Evolutionary conservation across 495 filamentous ascomycete species (phyloP).

Genomic region (Aspergillus kassunensis): DNA sequence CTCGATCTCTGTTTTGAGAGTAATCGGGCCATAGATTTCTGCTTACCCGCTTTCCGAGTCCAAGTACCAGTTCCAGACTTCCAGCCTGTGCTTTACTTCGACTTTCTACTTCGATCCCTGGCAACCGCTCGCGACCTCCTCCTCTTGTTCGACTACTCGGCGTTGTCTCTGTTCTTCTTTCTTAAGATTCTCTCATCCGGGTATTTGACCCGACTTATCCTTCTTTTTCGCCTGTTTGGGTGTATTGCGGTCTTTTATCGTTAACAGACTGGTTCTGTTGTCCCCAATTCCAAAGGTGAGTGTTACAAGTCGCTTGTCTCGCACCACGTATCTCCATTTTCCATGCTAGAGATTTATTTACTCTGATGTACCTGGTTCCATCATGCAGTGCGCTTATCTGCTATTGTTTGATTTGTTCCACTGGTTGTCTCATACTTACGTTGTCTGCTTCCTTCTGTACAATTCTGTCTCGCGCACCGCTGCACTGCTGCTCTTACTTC

Average conservation of each 20-base stretch:
- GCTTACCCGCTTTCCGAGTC: constrained; percentile 23
- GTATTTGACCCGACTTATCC: neutral
- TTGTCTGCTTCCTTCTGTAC: constrained; percentile 1
- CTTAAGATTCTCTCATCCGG: neutral
- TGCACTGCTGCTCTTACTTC: constrained; percentile 21
- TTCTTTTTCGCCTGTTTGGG: neutral
- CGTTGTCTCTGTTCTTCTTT: neutral
- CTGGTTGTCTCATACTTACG: constrained; percentile 10
- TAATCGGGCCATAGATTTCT: constrained; percentile 16
- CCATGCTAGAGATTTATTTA: constrained; percentile 9
- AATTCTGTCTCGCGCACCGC: constrained; percentile 23
- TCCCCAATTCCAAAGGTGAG: constrained; percentile 13
- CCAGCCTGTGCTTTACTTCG: constrained; percentile 11
- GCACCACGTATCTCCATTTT: constrained; percentile 3
- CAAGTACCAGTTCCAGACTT: constrained; percentile 28
- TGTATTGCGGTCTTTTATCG: neutral
- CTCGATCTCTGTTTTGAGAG: constrained; percentile 9
- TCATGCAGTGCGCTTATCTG: neutral
- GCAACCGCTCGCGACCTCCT: constrained; percentile 27
- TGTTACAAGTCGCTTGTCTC: constrained; percentile 16
- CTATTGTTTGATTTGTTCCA: constrained; percentile 7
- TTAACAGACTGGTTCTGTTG: constrained; percentile 14
- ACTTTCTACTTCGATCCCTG: constrained; percentile 30
- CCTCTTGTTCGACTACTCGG: constrained; percentile 12
- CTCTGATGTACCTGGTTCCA: constrained; percentile 1